Base-by-base conservation (phyloP, 2,329 filamentous ascomycete genomes). In the Plenodomus lindquistii region DNA sequence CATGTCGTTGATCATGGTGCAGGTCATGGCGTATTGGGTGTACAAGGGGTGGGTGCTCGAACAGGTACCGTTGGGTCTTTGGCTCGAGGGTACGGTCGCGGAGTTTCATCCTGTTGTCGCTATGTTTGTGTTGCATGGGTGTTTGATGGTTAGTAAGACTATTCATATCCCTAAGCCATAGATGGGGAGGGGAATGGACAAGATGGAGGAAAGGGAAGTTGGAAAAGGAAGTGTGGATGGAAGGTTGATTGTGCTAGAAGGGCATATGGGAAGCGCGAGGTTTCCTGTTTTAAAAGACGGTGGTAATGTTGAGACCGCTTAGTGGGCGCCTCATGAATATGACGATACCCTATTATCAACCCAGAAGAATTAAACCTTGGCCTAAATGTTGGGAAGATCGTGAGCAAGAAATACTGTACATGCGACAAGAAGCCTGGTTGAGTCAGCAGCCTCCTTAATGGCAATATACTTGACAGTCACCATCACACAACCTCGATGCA, bases 91-190 rank as follows among this genome's bases (percentile, higher is more conserved):
- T 18, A 85, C 87, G 0, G 56, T 77, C 7, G 77, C 92, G 17
- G 94, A 96, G 74, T 85, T 97, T 52, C 94, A 99, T 71, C 93
- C 94, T 13, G 79, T 88, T 3, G 89, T 87, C 7, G 74, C 85
- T 19, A 66, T 97, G 51, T 99, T 97, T 74, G 79, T 95, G 50
- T 62, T 91, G n/a, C 91, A 96, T 70, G 94, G 92, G 17, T 95
- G 89, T 69, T 75, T 94, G 67, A 97, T 99, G 94, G 88, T 93
- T 56, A 96, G 91, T 78, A 95, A 93, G 81, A 93, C 86, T 24
- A 85, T 99, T 66, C 90, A 94, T 71, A 91, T 99, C 59, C 94
- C 94, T 15, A 99, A 99, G 83, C 91, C 81, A 43, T 83, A 65
- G 44, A 35, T 13, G 31, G 13, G 15, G 10, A n/a, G 3, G 18